Evolutionary conservation across 1,139 yeast genomes (phyloP), one percentile per base, ranked within the genome.

Genomic region (Candida albicans): DNA sequence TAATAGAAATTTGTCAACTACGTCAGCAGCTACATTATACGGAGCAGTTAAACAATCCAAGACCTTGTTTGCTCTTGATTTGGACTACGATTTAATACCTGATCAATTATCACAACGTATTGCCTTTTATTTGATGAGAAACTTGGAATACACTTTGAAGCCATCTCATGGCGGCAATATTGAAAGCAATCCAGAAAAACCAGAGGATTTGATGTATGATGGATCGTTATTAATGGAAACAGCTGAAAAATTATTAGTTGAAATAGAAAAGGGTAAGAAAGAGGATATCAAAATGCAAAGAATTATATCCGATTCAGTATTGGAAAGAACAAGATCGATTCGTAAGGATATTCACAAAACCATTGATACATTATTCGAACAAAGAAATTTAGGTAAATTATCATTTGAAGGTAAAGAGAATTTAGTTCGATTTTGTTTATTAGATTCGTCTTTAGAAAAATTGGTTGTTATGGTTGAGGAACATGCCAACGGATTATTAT

Each of bases 81-180:
- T 88, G 43, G 96, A 89, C 57, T 78, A 80, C 51, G 86, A 79
- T 41, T 64, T 75, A 47, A 75, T 88, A 45, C 79, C 87, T 13
- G 90, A 84, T 50, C 82, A 81, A 49, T 70, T 90, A 39, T 79
- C 86, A 26, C 87, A 90, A 34, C 78, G 91, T 59, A 80, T 90
- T 49, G 95, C 95, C 0, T 79, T 87, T 48, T 85, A 86, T 57
- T 72, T 91, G 56, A 83, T 90, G 84, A 78, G 86, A 56, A 90
- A 90, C 59, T 84, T 90, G 86, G 91, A 88, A 56, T 69, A 64
- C 39, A 70, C 74, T 14, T 67, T 82, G 58, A 75, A 75, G 48
- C 69, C 74, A 14, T 75, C 70, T 39, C 55, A 61, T 43, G 22
- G 18, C 22, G 29, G 28, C 28, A 29, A 18, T 9, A 31, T 40